Base-by-base conservation (phyloP, 176 grass and related monocot genomes). In the Rhynchospora pubera region DNA sequence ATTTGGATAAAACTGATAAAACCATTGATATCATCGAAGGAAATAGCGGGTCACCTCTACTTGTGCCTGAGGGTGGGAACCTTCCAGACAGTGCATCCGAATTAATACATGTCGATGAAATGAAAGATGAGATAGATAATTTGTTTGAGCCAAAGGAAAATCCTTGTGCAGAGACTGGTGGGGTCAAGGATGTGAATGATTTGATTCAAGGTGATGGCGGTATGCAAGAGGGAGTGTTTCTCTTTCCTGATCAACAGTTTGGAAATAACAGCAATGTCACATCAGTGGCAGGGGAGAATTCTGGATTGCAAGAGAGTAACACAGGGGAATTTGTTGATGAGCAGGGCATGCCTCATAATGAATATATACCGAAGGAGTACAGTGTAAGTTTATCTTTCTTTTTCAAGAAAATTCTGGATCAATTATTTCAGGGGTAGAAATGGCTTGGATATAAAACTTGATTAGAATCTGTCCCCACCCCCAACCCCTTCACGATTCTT, bases 231-330 rank as follows among this genome's bases (percentile, higher is more conserved):
- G 76, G 61, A 46, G 70, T 42, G 53, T 58, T 88, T 84, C 73
- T 22, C 85, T 83, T 86, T 84, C 72, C 70, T 76, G 56, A 69
- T 57, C 92, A 65, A 42, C 80, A 42, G 90, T 22, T 76, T 82
- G 58, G 42, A 64, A 9, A 83, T 47, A 82, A 87, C 68, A 88
- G 84, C 57, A 92, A 93, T 88, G 82, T 67, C 81, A 30, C 70
- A 34, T 95, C 92, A 75, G 84, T 90, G 12, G 84, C 94, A 60
- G 91, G 93, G 87, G 93, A 99, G 78, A 99, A 85, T 85, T 91
- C 97, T 85, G 85, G 83, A 18, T 86, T 91, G 57, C 92, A 97
- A 78, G 94, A 94, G 86, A 87, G 86, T 48, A 91, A 88, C 46
- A n/a, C 53, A 19, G 88, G 81, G 57, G 85, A 82, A 66, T 78